Conservation (phyloP, 148 eudicot species). For the Silene latifolia region DNA sequence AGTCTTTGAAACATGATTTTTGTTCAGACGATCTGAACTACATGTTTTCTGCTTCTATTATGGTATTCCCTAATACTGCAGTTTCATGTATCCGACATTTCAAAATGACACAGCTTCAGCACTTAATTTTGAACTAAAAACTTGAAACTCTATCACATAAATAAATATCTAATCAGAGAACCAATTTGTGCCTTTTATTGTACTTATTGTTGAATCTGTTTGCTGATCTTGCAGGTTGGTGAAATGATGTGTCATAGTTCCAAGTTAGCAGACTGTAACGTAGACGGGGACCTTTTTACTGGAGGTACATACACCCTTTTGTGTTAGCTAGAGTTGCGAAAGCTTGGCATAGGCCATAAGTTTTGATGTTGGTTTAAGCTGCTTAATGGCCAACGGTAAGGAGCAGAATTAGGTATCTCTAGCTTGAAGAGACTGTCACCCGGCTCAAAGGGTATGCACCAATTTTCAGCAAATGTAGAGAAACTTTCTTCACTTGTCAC, state of each 20-base stretch:
- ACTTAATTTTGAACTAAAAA: too few species aligned
- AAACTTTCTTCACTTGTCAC: background rate
- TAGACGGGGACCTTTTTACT: slow-evolving; percentile 3
- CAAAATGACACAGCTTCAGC: too few species aligned
- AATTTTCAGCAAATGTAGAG: background rate
- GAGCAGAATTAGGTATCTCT: background rate
- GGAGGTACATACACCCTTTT: slow-evolving; percentile 4
- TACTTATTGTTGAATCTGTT: background rate
- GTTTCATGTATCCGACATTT: too few species aligned
- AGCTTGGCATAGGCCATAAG: background rate
- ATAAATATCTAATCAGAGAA: background rate
- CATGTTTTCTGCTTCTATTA: background rate
- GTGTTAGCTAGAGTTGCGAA: background rate
- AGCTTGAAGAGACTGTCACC: background rate
- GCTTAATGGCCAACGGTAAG: background rate
- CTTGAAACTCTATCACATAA: too few species aligned
- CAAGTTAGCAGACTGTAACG: slow-evolving; percentile 10
- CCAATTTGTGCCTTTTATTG: background rate
- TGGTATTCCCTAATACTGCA: too few species aligned
- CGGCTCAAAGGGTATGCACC: background rate
- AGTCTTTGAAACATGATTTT: background rate
- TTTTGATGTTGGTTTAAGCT: slow-evolving; percentile 2
- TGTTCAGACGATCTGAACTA: background rate
- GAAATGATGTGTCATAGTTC: background rate
- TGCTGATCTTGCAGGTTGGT: slow-evolving; percentile 15